Percentiles rank a stretch among this genome's conserved stretches.
Conservation (phyloP, 2,329 filamentous ascomycete genomes). For the Penicillium hesseltinei region DNA sequence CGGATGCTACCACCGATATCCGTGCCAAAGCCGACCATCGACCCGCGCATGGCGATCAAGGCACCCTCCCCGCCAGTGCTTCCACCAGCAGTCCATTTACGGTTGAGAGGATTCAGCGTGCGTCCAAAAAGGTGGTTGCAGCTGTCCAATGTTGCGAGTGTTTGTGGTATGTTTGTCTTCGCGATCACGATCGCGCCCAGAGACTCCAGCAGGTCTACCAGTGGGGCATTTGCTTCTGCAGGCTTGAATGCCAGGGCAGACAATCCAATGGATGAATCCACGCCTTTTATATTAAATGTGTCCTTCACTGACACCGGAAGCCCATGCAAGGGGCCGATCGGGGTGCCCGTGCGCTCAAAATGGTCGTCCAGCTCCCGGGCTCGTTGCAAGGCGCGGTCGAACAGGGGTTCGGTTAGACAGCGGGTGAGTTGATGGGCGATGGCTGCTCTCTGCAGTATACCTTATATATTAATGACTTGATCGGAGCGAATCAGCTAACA, state of each 20-base stretch:
- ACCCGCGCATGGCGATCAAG: slow-evolving; percentile 58
- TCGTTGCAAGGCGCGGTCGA: slow-evolving; percentile 49
- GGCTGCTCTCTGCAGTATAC: slow-evolving; percentile 32
- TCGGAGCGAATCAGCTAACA: background rate
- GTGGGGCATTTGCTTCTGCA: slow-evolving; percentile 53
- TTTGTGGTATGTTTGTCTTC: slow-evolving; percentile 68
- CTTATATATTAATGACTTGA: background rate
- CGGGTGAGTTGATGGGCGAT: slow-evolving; percentile 44
- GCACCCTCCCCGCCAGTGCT: slow-evolving; percentile 65
- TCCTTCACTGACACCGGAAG: slow-evolving; percentile 57
- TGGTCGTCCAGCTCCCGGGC: slow-evolving; percentile 51
- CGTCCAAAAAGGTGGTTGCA: slow-evolving; percentile 63
- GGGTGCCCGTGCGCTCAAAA: slow-evolving; percentile 37
- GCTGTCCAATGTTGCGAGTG: slow-evolving; percentile 55
- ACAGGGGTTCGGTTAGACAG: slow-evolving; percentile 56
- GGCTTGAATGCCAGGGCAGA: slow-evolving; percentile 61
- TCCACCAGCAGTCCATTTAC: slow-evolving; percentile 61
- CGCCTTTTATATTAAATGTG: slow-evolving; percentile 48
- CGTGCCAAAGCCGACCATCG: slow-evolving; percentile 60
- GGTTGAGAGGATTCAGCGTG: slow-evolving; percentile 63
- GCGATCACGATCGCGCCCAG: slow-evolving; percentile 66
- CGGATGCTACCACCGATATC: slow-evolving; percentile 55
- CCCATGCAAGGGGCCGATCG: slow-evolving; percentile 61
- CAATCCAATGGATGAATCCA: slow-evolving; percentile 58
- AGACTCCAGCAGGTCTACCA: slow-evolving; percentile 58